Percentiles rank a stretch among this genome's conserved stretches.
Evolutionary conservation across 306 rosid species (phyloP).

Genomic region (Gillenia trifoliata): DNA sequence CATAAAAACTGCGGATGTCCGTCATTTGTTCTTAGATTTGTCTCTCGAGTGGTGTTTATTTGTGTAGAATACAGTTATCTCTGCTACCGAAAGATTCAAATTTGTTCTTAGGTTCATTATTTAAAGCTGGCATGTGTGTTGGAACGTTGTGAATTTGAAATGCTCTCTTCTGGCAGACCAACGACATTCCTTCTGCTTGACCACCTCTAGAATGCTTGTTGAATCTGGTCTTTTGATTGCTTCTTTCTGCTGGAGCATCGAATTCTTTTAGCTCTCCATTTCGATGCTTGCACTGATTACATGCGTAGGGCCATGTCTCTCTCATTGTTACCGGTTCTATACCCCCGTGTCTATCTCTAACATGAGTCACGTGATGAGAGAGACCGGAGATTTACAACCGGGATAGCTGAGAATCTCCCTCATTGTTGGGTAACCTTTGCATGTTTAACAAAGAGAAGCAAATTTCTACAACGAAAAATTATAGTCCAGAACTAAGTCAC

Average conservation of each 20-base stretch:
- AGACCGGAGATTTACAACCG: too few species aligned
- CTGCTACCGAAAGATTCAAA: slow-evolving; percentile 9
- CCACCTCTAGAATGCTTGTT: neutral
- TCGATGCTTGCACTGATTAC: neutral
- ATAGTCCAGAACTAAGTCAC: neutral
- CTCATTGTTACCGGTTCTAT: too few species aligned
- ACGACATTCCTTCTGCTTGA: neutral
- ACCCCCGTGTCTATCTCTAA: too few species aligned
- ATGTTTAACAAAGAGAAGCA: too few species aligned
- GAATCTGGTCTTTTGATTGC: neutral
- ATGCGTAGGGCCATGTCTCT: too few species aligned
- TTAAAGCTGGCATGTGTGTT: neutral
- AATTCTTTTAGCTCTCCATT: neutral
- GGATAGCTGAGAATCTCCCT: too few species aligned
- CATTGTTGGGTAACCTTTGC: too few species aligned
- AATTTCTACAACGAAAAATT: too few species aligned
- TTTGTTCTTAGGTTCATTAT: neutral
- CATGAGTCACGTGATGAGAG: too few species aligned
- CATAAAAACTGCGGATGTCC: neutral
- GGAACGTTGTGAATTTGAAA: neutral
- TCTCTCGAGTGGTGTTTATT: neutral
- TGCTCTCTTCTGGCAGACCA: neutral
- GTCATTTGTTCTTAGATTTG: slow-evolving; percentile 8
- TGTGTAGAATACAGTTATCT: neutral
- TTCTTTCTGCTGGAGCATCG: neutral